Base-by-base conservation (phyloP, 257 asterid species). In the Buddleja alternifolia region DNA sequence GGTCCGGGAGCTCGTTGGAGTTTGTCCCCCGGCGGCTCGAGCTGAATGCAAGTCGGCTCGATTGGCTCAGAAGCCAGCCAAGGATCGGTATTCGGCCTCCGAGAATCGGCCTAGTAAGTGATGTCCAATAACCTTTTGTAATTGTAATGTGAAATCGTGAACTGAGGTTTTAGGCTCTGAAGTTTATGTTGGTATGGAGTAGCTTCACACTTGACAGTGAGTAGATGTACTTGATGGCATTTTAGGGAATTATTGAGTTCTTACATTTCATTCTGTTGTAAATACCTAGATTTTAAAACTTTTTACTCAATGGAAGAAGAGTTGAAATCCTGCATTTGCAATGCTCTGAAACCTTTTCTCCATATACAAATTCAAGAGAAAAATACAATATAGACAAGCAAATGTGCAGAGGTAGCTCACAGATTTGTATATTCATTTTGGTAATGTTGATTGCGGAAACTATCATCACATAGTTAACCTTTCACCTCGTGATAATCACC, bases 71-170 rank as follows among this genome's bases (percentile, higher is more conserved):
- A 75, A 81, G 75, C 51, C 91, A 83, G 81, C 88, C 89, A 20
- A 80, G 94, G 78, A 72, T 90, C 10, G 96, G 97, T 37, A 80
- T 88, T 75, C 89, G 97, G 32, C 88, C 82, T 56, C 96, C 96
- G 8, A 80, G 88, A 72, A 81, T 92, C 67, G 86, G 90, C 64
- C 77, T 92, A 70, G 97, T 89, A 75, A 85, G 96, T 85, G 75
- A 44, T 70, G 52, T 6, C 21, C 53, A 32, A 8, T 63, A 36
- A 24, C 39, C 20, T 14, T 19, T 23, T 48, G 44, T 60, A n/a
- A 60, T n/a, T 60, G 60, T 56, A 17, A 14, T 52, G 47, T 61
- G 54, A 61, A 50, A 23, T 12, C 36, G 11, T 8, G 53, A 62
- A 63, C 42, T 41, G 56, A 63, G 67, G 60, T 63, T 67, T 72